These are phyloP conservation scores for Ceriops decandra DNA, from an alignment of 345 rosid genomes.

Conservation along the genomic window DNA sequence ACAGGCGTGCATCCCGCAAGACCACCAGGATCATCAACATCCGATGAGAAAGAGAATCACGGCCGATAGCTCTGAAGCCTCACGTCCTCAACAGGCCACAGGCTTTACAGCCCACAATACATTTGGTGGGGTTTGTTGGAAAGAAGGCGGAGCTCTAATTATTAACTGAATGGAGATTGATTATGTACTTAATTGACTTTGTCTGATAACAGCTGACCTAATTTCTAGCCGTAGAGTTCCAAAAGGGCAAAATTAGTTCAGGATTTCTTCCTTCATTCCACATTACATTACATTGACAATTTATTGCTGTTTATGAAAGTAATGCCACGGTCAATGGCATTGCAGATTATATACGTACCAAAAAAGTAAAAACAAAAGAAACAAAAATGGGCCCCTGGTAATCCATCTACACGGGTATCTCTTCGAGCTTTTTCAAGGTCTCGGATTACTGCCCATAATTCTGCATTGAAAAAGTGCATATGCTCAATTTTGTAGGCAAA, in stretches of 20 bases:
- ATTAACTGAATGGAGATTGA: neutral
- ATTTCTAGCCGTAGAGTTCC: conserved; percentile 18
- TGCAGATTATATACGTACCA: neutral
- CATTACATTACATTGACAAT: neutral
- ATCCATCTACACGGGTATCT: no score
- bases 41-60: conserved; percentile 78
- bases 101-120: neutral
- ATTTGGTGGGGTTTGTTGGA: neutral
- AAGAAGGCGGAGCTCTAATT: neutral
- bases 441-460: no score
- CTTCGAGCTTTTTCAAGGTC: no score
- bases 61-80: conserved; percentile 10
- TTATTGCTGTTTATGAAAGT: neutral
- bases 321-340: neutral
- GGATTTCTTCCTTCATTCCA: neutral
- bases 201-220: neutral
- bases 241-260: neutral
- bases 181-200: neutral
- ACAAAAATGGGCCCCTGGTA: no score
- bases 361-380: no score
- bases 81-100: neutral
- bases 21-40: conserved; percentile 33
- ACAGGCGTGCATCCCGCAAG: conserved; percentile 29
- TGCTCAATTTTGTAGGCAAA: no score
- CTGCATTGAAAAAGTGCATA: no score